phyloP scores from a whole-genome alignment of 1,139 yeast genomes.

The Pichia sp. region DNA sequence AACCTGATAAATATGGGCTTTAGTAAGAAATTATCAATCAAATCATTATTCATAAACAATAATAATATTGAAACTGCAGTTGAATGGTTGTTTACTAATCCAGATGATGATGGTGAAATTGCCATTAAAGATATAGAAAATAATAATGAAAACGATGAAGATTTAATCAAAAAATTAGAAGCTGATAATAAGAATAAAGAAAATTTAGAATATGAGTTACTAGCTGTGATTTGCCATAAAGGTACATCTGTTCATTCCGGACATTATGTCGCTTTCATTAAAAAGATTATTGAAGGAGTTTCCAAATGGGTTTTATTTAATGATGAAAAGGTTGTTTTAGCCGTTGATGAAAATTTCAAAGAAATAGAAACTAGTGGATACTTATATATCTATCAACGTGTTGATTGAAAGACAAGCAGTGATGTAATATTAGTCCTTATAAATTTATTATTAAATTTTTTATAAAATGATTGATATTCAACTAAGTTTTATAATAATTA shows the following conservation, averaged over 20 bases:
- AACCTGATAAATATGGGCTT: constrained; percentile 77
- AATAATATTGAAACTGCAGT: constrained; percentile 70
- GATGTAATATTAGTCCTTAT: too few relatives aligned
- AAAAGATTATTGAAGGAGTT: constrained; percentile 37
- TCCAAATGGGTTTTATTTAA: constrained; percentile 80
- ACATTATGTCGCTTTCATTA: constrained; percentile 83
- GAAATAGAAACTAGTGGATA: constrained; percentile 63
- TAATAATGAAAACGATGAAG: constrained; percentile 18
- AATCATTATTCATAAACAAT: constrained; percentile 58
- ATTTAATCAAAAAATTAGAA: constrained; percentile 20
- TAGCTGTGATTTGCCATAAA: constrained; percentile 84
- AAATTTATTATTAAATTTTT: neutral
- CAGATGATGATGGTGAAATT: constrained; percentile 56
- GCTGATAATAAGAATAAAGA: constrained; percentile 10
- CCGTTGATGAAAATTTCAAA: constrained; percentile 51
- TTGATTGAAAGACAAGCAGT: too few relatives aligned
- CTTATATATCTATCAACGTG: constrained; percentile 43
- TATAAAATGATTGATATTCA: neutral
- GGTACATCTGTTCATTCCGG: constrained; percentile 95
- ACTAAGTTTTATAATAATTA: too few relatives aligned
- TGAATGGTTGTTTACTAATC: constrained; percentile 81
- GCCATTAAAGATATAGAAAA: constrained; percentile 12
- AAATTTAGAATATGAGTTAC: constrained; percentile 41
- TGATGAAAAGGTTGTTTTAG: constrained; percentile 85
- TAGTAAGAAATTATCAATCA: constrained; percentile 49